Base-by-base conservation (phyloP, 768 basidiomycete genomes). In the Pleurotus sapidus region DNA sequence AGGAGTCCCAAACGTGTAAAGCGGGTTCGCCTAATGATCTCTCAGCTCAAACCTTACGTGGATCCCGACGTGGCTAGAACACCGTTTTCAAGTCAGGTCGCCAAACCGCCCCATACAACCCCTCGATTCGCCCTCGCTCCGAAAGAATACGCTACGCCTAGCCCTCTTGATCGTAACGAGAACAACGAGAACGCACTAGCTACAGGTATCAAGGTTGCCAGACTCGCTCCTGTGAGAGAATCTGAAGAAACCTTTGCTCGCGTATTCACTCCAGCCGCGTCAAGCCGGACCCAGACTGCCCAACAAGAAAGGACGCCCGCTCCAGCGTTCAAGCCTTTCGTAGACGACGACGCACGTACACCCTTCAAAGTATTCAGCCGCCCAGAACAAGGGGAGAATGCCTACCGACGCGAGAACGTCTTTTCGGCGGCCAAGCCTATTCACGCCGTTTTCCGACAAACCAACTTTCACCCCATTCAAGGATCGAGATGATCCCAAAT, bases 311-410 rank as follows among this genome's bases (percentile, higher is more conserved):
- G 37, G n/a, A 57, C 49, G n/a, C 61, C 60, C 5, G 56, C 57
- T 20, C 56, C 63, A n/a, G 37, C 61, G 11, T 63, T 65, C 59
- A 65, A 57, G 30, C 60, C 66, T 5, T 61, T 65, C 23, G 49
- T 50, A 23, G 60, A 59, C 18, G 49, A 55, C 11, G 40, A 56
- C 12, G 70, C 69, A n/a, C 70, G 71, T 53, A 78, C 80, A 6
- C 79, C 82, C 3, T 82, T 77, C 77, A 75, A 88, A 60, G 89
- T 92, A 17, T 92, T 92, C 69, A 88, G 84, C 57, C 81, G 87
- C 14, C 85, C 85, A 0, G 76, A 77, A 42, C 74, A 78, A 46
- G 66, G 80, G 57, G 59, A 56, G 40, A 72, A 72, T 59, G 69
- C 70, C 5, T 39, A 54, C 17, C n/a, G 20, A 24, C 39, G 27